phyloP scores from a whole-genome alignment of 106 monocot genomes.

The Iris macrosiphon region DNA sequence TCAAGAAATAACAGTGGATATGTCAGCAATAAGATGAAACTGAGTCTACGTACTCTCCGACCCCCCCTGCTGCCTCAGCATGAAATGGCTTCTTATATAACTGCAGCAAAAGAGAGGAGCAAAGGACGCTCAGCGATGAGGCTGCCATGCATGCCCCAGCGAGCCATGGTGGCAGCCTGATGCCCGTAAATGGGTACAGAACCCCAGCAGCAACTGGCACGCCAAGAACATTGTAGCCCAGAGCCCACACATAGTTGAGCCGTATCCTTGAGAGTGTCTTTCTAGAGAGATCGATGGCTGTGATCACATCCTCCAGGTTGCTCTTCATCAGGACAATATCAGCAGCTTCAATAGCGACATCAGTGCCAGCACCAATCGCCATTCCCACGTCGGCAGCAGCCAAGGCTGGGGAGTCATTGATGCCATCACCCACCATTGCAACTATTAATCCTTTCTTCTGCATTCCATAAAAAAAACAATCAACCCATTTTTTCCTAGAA shows the following conservation, averaged over 20 bases:
- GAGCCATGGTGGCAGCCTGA: slow-evolving; percentile 70
- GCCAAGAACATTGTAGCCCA: slow-evolving; percentile 66
- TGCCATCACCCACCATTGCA: slow-evolving; percentile 85
- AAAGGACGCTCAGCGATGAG: slow-evolving; percentile 72
- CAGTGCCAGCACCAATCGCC: slow-evolving; percentile 81
- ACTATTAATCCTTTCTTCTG: slow-evolving; percentile 57
- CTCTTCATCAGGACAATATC: slow-evolving; percentile 75
- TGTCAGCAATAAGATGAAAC: slow-evolving; percentile 13
- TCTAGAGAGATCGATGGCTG: slow-evolving; percentile 71
- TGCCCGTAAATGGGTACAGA: slow-evolving; percentile 53
- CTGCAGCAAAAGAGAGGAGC: slow-evolving; percentile 70
- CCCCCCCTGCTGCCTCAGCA: slow-evolving; percentile 5
- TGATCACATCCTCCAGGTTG: slow-evolving; percentile 69
- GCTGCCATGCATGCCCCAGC: slow-evolving; percentile 79
- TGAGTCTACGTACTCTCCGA: slow-evolving; percentile 2
- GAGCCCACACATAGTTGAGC: slow-evolving; percentile 70
- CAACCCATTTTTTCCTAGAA: too few species aligned
- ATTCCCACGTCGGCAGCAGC: slow-evolving; percentile 72
- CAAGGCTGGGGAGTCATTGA: slow-evolving; percentile 75
- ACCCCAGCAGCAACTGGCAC: slow-evolving; percentile 64
- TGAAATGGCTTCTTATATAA: slow-evolving; percentile 61
- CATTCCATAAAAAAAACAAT: slow-evolving; percentile 1
- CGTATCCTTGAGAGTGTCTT: slow-evolving; percentile 63
- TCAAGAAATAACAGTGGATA: too few species aligned
- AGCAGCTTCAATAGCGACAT: slow-evolving; percentile 77